phyloP scores from a whole-genome alignment of 2,329 filamentous ascomycete genomes.

The Capronia americana region DNA sequence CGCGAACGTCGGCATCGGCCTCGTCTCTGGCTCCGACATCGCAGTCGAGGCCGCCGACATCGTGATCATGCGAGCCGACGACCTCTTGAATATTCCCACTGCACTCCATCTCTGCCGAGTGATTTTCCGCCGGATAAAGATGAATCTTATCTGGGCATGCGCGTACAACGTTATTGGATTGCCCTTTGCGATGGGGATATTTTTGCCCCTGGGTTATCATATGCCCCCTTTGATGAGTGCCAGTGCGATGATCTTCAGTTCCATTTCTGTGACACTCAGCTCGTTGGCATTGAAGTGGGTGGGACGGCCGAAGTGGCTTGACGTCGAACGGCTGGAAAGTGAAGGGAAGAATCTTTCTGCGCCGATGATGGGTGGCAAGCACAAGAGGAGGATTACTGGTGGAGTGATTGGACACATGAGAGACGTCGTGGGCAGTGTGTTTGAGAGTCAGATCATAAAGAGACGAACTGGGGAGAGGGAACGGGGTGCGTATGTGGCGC shows the following conservation, averaged over 20 bases:
- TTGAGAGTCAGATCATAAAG: conserved; percentile 43
- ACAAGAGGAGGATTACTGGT: conserved; percentile 7
- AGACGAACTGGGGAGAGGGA: conserved; percentile 46
- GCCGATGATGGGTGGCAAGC: conserved; percentile 30
- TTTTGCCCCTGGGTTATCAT: conserved; percentile 85
- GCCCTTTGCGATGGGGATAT: conserved; percentile 95
- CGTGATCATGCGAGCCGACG: conserved; percentile 90
- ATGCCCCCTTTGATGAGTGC: conserved; percentile 90
- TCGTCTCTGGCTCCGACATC: conserved; percentile 91
- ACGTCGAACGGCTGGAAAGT: conserved; percentile 68
- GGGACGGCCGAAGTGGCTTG: conserved; percentile 86
- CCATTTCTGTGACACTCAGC: conserved; percentile 86
- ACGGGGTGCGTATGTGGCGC: conserved; percentile 49
- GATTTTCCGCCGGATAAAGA: conserved; percentile 91
- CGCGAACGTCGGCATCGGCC: conserved; percentile 89
- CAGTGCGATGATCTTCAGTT: conserved; percentile 89
- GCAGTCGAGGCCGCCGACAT: conserved; percentile 97
- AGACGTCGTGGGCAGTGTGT: conserved; percentile 38
- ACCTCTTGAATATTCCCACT: conserved; percentile 91
- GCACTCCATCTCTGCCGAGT: conserved; percentile 79
- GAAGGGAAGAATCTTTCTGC: conserved; percentile 49
- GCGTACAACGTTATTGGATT: conserved; percentile 90
- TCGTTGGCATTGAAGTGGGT: conserved; percentile 86
- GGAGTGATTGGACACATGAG: conserved; percentile 37
- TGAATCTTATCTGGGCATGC: conserved; percentile 92